These are phyloP conservation scores for Diaporthe nobilis DNA, from an alignment of 2,329 filamentous ascomycete genomes.

Conservation along the genomic window DNA sequence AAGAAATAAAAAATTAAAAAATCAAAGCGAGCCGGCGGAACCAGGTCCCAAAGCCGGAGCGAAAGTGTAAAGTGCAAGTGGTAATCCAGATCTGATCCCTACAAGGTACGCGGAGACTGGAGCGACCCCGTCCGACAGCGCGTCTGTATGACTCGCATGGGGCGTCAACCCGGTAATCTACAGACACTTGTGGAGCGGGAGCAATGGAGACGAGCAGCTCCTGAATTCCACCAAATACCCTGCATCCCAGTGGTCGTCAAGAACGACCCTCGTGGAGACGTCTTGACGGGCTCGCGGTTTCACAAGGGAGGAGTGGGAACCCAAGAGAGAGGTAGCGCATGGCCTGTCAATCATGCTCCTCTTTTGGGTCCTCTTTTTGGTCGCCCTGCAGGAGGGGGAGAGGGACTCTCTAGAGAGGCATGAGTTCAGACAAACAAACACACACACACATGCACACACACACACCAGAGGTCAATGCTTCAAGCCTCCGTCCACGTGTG, in stretches of 20 bases:
- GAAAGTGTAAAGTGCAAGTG: conserved; percentile 18
- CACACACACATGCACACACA: background rate
- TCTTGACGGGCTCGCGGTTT: conserved; percentile 11
- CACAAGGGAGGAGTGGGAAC: conserved; percentile 22
- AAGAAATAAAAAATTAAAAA: background rate
- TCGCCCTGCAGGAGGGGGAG: background rate
- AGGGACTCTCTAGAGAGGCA: background rate
- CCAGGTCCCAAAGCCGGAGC: conserved; percentile 2
- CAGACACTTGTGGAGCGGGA: conserved; percentile 9
- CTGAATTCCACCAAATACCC: conserved; percentile 19
- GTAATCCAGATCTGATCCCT: conserved; percentile 24
- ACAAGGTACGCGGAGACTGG: background rate
- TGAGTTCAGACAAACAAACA: background rate
- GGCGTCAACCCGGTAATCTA: background rate
- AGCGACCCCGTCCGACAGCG: conserved; percentile 17
- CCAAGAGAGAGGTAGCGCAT: background rate
- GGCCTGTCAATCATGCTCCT: background rate
- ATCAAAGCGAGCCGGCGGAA: background rate
- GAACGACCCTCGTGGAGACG: conserved; percentile 26
- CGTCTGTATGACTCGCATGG: conserved; percentile 30
- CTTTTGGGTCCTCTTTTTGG: background rate
- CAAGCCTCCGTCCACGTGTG: conserved; percentile 27
- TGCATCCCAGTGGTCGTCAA: conserved; percentile 2
- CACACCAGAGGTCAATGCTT: conserved; percentile 1
- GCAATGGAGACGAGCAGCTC: conserved; percentile 26